Conservation (phyloP, 495 filamentous ascomycete genomes). For the Penicillium alfredii region DNA sequence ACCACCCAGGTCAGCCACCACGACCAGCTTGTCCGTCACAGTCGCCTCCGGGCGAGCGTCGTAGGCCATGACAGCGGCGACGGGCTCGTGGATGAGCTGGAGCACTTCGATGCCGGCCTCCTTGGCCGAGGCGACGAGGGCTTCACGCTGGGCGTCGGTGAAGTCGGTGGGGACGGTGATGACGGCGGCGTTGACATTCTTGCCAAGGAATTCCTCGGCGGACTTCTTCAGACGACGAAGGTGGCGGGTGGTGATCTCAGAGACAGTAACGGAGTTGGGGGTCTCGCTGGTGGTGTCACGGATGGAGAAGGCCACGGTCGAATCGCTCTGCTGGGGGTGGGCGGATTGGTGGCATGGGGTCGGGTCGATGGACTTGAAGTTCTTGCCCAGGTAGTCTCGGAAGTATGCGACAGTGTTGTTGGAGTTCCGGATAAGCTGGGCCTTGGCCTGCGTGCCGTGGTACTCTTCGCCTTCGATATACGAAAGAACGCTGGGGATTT, state of each 20-base stretch:
- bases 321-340: conserved; percentile 72
- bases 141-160: conserved; percentile 73
- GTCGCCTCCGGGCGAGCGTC: conserved; percentile 76
- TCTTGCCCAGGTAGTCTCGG: conserved; percentile 89
- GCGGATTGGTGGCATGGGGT: conserved; percentile 90
- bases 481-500: conserved; percentile 90
- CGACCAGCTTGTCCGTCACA: conserved; percentile 75
- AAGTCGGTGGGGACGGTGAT: conserved; percentile 94
- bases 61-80: conserved; percentile 85
- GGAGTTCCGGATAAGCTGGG: conserved; percentile 83
- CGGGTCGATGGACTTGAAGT: conserved; percentile 93
- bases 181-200: conserved; percentile 85
- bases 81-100: conserved; percentile 89
- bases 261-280: conserved; percentile 66
- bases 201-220: conserved; percentile 86
- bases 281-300: conserved; percentile 66
- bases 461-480: conserved; percentile 95
- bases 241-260: conserved; percentile 83
- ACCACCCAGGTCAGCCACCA: conserved; percentile 90
- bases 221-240: conserved; percentile 73
- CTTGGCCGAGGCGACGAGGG: conserved; percentile 69
- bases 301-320: conserved; percentile 74
- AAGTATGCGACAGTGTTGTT: conserved; percentile 93
- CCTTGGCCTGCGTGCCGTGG: conserved; percentile 92
- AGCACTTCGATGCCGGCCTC: conserved; percentile 82